These are phyloP conservation scores for Paratinospora sagittata DNA, from an alignment of 164 flowering plant species.

Conservation along the genomic window DNA sequence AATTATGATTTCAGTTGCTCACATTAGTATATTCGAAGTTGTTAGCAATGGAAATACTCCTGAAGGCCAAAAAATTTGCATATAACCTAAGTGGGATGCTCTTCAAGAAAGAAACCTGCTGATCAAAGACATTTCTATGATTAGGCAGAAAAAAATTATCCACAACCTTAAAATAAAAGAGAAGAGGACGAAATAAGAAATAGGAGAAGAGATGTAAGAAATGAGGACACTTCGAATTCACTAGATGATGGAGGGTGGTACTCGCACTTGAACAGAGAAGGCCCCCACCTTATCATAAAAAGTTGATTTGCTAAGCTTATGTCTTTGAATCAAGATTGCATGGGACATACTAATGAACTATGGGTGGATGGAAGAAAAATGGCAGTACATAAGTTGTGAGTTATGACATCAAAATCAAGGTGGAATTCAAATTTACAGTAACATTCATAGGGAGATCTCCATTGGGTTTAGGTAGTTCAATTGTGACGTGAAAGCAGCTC, in stretches of 20 bases:
- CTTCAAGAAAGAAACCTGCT: conserved; percentile 37
- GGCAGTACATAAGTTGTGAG: neutral
- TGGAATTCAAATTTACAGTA: no score
- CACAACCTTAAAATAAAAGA: neutral
- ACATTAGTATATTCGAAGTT: conserved; percentile 26
- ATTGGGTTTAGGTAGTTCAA: no score
- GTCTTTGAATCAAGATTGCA: neutral
- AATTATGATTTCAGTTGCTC: conserved; percentile 11
- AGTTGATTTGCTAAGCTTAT: neutral
- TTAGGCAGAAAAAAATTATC: neutral
- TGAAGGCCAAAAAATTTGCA: conserved; percentile 25
- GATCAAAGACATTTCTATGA: neutral
- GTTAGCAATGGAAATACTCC: conserved; percentile 16
- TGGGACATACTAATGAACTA: neutral
- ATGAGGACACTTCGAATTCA: no score
- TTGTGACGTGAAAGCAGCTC: no score
- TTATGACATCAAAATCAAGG: no score
- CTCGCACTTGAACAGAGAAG: no score
- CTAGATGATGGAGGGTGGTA: no score
- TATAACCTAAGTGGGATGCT: conserved; percentile 29
- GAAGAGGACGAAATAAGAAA: neutral
- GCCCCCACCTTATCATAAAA: neutral
- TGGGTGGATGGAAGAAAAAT: neutral
- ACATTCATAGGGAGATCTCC: no score
- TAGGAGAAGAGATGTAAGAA: no score